Percentiles rank a stretch among this genome's conserved stretches.
phyloP scores from a whole-genome alignment of 2,329 filamentous ascomycete genomes.

The Aspergillus novofumigatus region DNA sequence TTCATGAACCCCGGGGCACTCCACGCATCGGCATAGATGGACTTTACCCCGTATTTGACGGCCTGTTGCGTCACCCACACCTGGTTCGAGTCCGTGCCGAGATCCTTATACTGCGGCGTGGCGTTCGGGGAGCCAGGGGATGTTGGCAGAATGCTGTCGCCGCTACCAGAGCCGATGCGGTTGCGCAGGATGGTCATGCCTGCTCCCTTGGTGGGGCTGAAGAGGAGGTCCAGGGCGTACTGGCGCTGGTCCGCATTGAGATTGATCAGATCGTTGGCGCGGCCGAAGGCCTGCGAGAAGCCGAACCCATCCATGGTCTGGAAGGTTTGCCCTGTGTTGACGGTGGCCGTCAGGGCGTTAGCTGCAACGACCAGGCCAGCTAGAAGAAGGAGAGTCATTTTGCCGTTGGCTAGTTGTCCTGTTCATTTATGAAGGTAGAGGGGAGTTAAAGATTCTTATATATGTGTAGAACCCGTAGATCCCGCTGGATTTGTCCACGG shows the following conservation, averaged over 20 bases:
- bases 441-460: too few relatives aligned
- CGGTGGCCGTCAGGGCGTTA: constrained; percentile 1
- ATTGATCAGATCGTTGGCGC: constrained; percentile 40
- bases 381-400: neutral
- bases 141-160: constrained; percentile 26
- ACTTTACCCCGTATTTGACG: constrained; percentile 40
- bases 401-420: neutral
- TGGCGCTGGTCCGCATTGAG: constrained; percentile 21
- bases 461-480: too few relatives aligned
- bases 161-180: constrained; percentile 41
- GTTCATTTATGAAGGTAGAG: too few relatives aligned
- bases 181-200: constrained; percentile 51
- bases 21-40: constrained; percentile 50
- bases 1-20: constrained; percentile 52
- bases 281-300: constrained; percentile 47
- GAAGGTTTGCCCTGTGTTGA: constrained; percentile 18
- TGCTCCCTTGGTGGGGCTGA: constrained; percentile 44
- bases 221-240: constrained; percentile 41
- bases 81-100: neutral
- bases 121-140: constrained; percentile 9
- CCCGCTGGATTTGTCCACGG: too few relatives aligned
- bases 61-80: constrained; percentile 50
- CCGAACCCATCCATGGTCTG: constrained; percentile 48
- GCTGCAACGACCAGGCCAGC: neutral
- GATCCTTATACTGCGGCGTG: constrained; percentile 35